phyloP scores from a whole-genome alignment of 768 basidiomycete species.

The Tubosaeta sp. region DNA sequence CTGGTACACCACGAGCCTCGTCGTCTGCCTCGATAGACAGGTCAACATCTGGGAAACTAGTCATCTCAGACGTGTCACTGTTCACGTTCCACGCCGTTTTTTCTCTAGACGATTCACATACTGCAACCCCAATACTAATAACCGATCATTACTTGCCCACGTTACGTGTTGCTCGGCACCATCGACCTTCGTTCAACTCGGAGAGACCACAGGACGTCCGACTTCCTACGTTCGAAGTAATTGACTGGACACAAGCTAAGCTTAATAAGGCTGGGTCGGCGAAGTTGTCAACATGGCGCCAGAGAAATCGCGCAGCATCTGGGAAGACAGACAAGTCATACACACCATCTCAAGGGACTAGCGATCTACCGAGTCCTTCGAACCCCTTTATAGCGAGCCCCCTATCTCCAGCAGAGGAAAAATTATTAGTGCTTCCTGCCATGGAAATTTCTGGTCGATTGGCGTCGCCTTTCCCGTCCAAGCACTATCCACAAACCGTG shows the following conservation, averaged over 20 bases:
- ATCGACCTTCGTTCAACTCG: constrained; percentile 35
- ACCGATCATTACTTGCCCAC: constrained; percentile 62
- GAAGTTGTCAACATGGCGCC: constrained; percentile 63
- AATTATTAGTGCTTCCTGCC: constrained; percentile 8
- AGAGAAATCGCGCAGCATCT: constrained; percentile 30
- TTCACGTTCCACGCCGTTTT: constrained; percentile 43
- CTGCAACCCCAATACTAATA: constrained; percentile 65
- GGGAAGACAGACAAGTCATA: constrained; percentile 14
- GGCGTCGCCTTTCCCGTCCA: background rate
- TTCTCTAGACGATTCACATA: constrained; percentile 16
- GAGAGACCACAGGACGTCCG: constrained; percentile 18
- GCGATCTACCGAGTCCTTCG: constrained; percentile 14
- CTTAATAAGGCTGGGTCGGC: constrained; percentile 39
- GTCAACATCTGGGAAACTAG: constrained; percentile 14
- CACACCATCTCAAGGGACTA: constrained; percentile 17
- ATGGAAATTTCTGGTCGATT: constrained; percentile 17
- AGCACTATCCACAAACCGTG: constrained; percentile 8
- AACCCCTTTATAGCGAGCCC: constrained; percentile 18
- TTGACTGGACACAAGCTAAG: constrained; percentile 57
- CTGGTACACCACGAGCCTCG: background rate
- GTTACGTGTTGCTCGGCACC: constrained; percentile 49
- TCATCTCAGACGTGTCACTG: constrained; percentile 48
- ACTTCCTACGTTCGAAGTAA: constrained; percentile 54
- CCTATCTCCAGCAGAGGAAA: constrained; percentile 14
- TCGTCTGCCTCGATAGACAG: constrained; percentile 1